A percentile compares a stretch with the other conserved stretches of the same genome.
phyloP scores from a whole-genome alignment of 2,329 filamentous ascomycete species.

The Furcasterigmium sp. region DNA sequence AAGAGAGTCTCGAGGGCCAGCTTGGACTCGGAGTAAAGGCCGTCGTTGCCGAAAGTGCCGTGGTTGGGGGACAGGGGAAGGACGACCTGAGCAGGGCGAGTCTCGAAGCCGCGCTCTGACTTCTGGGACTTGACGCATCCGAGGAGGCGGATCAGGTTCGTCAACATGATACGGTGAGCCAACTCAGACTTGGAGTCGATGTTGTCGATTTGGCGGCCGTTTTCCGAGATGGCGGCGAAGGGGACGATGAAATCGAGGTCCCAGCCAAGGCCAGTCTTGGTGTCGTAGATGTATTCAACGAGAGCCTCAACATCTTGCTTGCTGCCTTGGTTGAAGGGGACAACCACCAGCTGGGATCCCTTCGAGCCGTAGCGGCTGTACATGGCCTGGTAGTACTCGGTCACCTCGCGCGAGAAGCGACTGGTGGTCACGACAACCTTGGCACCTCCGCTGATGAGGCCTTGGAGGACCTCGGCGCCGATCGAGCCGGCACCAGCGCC shows the following conservation, averaged over 20 bases:
- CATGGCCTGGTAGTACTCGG: conserved; percentile 99
- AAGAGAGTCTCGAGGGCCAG: conserved; percentile 94
- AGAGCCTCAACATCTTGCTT: conserved; percentile 96
- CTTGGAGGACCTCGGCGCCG: conserved; percentile 92
- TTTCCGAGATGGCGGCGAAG: conserved; percentile 96
- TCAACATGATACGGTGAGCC: conserved; percentile 98
- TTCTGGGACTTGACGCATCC: conserved; percentile 91
- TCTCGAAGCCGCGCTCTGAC: conserved; percentile 81
- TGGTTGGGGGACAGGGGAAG: conserved; percentile 96
- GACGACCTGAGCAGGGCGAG: conserved; percentile 92
- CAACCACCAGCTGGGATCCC: conserved; percentile 93
- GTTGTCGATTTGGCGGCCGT: conserved; percentile 92
- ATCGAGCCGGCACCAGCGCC: conserved; percentile 97
- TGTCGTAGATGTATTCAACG: conserved; percentile 92
- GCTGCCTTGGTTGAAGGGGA: conserved; percentile 98
- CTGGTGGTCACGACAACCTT: conserved; percentile 96
- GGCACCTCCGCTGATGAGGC: conserved; percentile 91
- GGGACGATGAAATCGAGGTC: conserved; percentile 94
- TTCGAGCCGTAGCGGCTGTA: conserved; percentile 91
- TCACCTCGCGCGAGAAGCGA: conserved; percentile 93
- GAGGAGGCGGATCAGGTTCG: conserved; percentile 87
- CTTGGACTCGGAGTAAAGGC: conserved; percentile 97
- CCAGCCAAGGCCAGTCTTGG: conserved; percentile 96
- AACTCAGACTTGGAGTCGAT: conserved; percentile 98
- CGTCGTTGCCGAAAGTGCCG: conserved; percentile 95